Conservation (phyloP, 1,139 yeast species). For the Candida albicans region DNA sequence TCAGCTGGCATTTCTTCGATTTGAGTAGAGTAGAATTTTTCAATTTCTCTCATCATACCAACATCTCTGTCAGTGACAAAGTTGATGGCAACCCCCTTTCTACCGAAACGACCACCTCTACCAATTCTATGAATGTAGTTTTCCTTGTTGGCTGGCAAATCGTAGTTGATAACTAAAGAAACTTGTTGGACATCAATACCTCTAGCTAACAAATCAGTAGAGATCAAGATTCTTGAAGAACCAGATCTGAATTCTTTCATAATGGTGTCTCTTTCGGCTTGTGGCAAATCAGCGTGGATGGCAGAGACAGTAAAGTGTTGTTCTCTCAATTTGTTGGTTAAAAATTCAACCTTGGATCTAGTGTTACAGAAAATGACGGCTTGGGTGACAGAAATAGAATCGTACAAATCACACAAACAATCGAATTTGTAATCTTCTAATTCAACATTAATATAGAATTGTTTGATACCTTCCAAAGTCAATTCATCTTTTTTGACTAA, state of each 20-base stretch:
- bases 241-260: constrained; percentile 99
- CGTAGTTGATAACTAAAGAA: constrained; percentile 96
- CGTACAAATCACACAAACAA: constrained; percentile 95
- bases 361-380: constrained; percentile 99
- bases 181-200: constrained; percentile 99
- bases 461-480: constrained; percentile 98
- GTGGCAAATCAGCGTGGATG: constrained; percentile 97
- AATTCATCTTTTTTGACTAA: constrained; percentile 97
- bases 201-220: constrained; percentile 98
- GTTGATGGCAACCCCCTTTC: constrained; percentile 99
- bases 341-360: constrained; percentile 93
- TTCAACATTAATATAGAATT: constrained; percentile 92
- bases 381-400: constrained; percentile 96
- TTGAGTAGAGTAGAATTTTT: constrained; percentile 97
- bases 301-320: constrained; percentile 94
- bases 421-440: constrained; percentile 92
- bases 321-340: constrained; percentile 82
- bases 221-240: constrained; percentile 92
- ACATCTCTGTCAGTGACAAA: constrained; percentile 91
- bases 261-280: constrained; percentile 94
- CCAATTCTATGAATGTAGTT: constrained; percentile 99
- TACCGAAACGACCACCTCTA: constrained; percentile 99
- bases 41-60: constrained; percentile 94
- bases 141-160: constrained; percentile 95
- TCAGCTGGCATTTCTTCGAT: constrained; percentile 98